A percentile compares a stretch with the other conserved stretches of the same genome.
phyloP scores from a whole-genome alignment of 176 grass and related monocot species.

The Phyllostachys edulis region DNA sequence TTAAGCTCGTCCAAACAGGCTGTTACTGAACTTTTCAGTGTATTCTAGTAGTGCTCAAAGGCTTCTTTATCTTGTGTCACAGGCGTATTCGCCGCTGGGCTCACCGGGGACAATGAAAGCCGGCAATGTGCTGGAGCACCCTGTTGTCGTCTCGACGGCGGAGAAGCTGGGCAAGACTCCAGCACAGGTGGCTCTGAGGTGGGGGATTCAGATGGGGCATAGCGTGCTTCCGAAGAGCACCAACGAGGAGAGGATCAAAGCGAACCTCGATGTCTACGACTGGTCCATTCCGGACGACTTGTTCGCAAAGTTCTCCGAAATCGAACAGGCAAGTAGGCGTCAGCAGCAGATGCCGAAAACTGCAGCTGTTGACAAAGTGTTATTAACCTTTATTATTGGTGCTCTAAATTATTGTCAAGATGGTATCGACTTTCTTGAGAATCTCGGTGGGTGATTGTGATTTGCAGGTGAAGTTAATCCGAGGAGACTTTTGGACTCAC shows the following conservation, averaged over 20 bases:
- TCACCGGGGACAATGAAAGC: constrained; percentile 59
- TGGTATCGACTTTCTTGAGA: background rate
- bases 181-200: constrained; percentile 60
- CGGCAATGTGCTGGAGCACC: constrained; percentile 45
- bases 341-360: background rate
- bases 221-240: constrained; percentile 75
- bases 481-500: constrained; percentile 35
- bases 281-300: constrained; percentile 65
- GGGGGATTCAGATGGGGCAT: constrained; percentile 68
- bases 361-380: background rate
- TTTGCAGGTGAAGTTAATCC: constrained; percentile 52
- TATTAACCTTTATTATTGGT: background rate
- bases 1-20: background rate
- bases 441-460: background rate
- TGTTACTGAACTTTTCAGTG: no score
- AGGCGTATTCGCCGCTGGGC: constrained; percentile 68
- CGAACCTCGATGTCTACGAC: constrained; percentile 52
- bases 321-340: constrained; percentile 45
- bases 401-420: background rate
- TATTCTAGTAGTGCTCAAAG: no score
- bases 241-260: constrained; percentile 41
- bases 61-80: background rate
- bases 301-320: constrained; percentile 48
- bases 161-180: constrained; percentile 58
- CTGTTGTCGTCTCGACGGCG: constrained; percentile 36